A percentile compares a stretch with the other conserved stretches of the same genome.
phyloP scores from a whole-genome alignment of 768 basidiomycete genomes.

The Russula sp. region DNA sequence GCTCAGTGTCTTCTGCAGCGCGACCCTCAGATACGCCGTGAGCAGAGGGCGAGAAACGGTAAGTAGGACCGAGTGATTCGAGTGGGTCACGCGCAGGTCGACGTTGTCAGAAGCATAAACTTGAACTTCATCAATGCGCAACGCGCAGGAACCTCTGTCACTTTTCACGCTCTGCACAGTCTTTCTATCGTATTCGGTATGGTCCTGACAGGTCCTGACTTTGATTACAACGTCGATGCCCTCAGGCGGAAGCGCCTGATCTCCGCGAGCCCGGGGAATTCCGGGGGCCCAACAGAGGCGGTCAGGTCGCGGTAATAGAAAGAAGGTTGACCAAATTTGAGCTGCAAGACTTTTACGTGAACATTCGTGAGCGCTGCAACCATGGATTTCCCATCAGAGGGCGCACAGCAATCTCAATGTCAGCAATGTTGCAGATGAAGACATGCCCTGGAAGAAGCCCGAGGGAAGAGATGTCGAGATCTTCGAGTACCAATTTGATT shows the following conservation, averaged over 20 bases:
- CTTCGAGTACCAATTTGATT: constrained; percentile 68
- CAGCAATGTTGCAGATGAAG: constrained; percentile 58
- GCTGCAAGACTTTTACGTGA: constrained; percentile 56
- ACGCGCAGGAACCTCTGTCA: constrained; percentile 46
- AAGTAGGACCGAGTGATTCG: constrained; percentile 56
- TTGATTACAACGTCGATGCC: constrained; percentile 66
- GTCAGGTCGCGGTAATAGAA: constrained; percentile 67
- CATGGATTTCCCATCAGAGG: constrained; percentile 31
- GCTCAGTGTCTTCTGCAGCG: constrained; percentile 49
- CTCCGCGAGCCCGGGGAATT: constrained; percentile 58
- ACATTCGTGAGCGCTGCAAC: constrained; percentile 61
- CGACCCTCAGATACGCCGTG: constrained; percentile 45
- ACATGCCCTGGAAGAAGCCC: constrained; percentile 60
- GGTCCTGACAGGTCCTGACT: constrained; percentile 49
- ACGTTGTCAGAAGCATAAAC: constrained; percentile 53
- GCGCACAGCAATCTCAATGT: constrained; percentile 45
- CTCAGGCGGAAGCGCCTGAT: constrained; percentile 54
- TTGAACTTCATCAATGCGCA: constrained; percentile 47
- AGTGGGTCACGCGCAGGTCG: constrained; percentile 45
- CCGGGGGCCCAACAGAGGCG: constrained; percentile 47
- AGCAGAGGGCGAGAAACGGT: constrained; percentile 59
- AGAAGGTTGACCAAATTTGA: constrained; percentile 56
- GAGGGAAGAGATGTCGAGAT: constrained; percentile 60
- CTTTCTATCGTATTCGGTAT: constrained; percentile 45
- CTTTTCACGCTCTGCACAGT: constrained; percentile 27